Percentiles rank a stretch among this genome's conserved stretches.
phyloP scores from a whole-genome alignment of 768 basidiomycete genomes.

The Leccinum incarnatum region DNA sequence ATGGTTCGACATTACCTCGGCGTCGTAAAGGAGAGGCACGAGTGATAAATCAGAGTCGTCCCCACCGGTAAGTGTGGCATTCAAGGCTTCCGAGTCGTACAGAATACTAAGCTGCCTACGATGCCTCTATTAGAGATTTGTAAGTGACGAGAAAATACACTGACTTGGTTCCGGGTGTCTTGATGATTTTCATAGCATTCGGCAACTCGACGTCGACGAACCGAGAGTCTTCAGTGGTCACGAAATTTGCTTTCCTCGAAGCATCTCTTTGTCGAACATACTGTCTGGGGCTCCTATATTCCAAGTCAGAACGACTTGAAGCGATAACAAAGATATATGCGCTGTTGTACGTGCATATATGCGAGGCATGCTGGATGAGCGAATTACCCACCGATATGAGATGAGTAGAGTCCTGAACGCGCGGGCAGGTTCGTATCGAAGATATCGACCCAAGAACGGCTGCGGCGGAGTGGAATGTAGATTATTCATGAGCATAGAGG shows the following conservation, averaged over 20 bases:
- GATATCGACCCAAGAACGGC: slow-evolving; percentile 66
- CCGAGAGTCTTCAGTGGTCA: slow-evolving; percentile 20
- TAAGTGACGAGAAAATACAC: not conserved
- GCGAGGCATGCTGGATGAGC: not conserved
- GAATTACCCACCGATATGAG: slow-evolving; percentile 59
- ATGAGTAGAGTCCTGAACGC: slow-evolving; percentile 72
- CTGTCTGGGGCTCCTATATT: slow-evolving; percentile 20
- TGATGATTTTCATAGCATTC: slow-evolving; percentile 59
- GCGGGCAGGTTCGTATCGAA: slow-evolving; percentile 78
- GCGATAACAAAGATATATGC: slow-evolving; percentile 21
- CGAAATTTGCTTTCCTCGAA: slow-evolving; percentile 13
- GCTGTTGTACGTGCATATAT: slow-evolving; percentile 15
- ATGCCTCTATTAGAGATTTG: not conserved
- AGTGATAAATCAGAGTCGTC: slow-evolving; percentile 40
- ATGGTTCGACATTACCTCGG: slow-evolving; percentile 41
- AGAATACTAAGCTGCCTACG: slow-evolving; percentile 40
- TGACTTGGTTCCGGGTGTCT: slow-evolving; percentile 52
- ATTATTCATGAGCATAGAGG: slow-evolving; percentile 56
- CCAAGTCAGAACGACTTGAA: slow-evolving; percentile 8
- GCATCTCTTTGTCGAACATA: slow-evolving; percentile 19
- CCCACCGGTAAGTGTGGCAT: slow-evolving; percentile 9
- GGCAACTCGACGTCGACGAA: slow-evolving; percentile 49
- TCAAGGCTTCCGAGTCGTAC: slow-evolving; percentile 57
- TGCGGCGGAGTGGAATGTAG: slow-evolving; percentile 54
- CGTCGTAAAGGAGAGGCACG: slow-evolving; percentile 58